Evolutionary conservation across 176 grass and related monocot species (phyloP).

Genomic region (Avena sativa): DNA sequence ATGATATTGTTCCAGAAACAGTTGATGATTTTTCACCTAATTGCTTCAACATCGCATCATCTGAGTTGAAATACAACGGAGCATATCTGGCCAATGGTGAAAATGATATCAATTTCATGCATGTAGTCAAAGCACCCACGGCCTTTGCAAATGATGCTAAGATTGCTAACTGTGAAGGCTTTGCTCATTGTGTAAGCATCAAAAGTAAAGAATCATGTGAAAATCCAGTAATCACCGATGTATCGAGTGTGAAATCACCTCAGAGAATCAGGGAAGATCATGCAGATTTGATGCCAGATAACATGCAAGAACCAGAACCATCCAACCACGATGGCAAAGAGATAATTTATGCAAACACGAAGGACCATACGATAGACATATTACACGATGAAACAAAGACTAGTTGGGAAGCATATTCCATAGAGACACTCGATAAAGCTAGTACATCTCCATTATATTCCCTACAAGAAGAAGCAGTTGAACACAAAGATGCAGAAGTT

Average conservation of each 20-base stretch:
- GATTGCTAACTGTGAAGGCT: neutral
- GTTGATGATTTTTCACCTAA: slow-evolving; percentile 25
- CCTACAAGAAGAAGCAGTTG: slow-evolving; percentile 29
- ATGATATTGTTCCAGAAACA: slow-evolving; percentile 16
- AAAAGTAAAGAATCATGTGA: slow-evolving; percentile 1
- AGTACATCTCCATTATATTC: neutral
- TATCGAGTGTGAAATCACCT: slow-evolving; percentile 15
- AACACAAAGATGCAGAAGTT: neutral
- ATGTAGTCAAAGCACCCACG: neutral
- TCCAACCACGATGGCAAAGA: neutral
- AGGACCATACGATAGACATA: neutral
- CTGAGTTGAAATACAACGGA: neutral
- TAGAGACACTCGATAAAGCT: neutral
- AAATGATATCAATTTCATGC: slow-evolving; percentile 22
- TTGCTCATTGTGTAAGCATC: slow-evolving; percentile 25
- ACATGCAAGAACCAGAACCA: slow-evolving; percentile 2
- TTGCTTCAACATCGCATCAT: neutral
- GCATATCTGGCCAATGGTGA: neutral
- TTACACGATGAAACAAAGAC: neutral
- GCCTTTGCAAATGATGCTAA: slow-evolving; percentile 8
- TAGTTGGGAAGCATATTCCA: neutral
- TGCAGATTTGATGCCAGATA: slow-evolving; percentile 15
- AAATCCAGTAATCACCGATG: neutral
- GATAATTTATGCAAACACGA: slow-evolving; percentile 15
- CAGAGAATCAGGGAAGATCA: neutral